phyloP scores from a whole-genome alignment of 78 protist genomes.

The Cavenderia fasciculata region DNA sequence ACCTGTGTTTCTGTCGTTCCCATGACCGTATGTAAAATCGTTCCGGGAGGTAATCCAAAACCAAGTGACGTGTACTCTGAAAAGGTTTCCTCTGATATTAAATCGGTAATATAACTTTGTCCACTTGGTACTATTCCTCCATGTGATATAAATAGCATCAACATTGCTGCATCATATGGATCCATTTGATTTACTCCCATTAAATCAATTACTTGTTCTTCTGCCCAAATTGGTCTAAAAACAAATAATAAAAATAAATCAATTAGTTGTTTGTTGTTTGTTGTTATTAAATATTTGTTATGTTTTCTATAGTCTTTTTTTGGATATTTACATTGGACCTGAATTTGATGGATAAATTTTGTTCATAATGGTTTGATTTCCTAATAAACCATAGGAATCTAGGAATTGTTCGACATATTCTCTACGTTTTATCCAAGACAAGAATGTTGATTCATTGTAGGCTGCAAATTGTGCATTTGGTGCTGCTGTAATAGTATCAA shows the following conservation, averaged over 20 bases:
- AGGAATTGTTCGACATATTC: slow-evolving; percentile 23
- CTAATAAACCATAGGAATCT: slow-evolving; percentile 11
- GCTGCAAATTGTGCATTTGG: slow-evolving; percentile 31
- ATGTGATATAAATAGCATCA: slow-evolving; percentile 35
- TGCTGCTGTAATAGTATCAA: slow-evolving; percentile 33
- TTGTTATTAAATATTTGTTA: background rate
- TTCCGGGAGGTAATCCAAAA: slow-evolving; percentile 73
- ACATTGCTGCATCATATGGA: slow-evolving; percentile 42
- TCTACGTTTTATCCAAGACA: slow-evolving; percentile 7
- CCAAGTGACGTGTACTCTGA: slow-evolving; percentile 51
- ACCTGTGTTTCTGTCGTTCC: slow-evolving; percentile 44
- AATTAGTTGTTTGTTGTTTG: background rate
- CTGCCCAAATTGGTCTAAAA: slow-evolving; percentile 31
- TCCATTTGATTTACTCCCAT: slow-evolving; percentile 46
- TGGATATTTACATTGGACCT: slow-evolving; percentile 29
- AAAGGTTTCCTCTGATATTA: slow-evolving; percentile 40
- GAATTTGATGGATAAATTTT: slow-evolving; percentile 74
- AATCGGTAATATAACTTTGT: slow-evolving; percentile 41
- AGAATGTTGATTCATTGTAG: slow-evolving; percentile 4
- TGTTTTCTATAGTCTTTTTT: too few species aligned
- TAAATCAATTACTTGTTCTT: background rate
- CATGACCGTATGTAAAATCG: slow-evolving; percentile 24
- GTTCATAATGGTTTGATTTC: slow-evolving; percentile 59
- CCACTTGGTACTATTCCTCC: slow-evolving; percentile 42
- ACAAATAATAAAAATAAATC: background rate